These are phyloP conservation scores for Leccinum olivaceopallidum DNA, from an alignment of 768 basidiomycete genomes.

Conservation along the genomic window DNA sequence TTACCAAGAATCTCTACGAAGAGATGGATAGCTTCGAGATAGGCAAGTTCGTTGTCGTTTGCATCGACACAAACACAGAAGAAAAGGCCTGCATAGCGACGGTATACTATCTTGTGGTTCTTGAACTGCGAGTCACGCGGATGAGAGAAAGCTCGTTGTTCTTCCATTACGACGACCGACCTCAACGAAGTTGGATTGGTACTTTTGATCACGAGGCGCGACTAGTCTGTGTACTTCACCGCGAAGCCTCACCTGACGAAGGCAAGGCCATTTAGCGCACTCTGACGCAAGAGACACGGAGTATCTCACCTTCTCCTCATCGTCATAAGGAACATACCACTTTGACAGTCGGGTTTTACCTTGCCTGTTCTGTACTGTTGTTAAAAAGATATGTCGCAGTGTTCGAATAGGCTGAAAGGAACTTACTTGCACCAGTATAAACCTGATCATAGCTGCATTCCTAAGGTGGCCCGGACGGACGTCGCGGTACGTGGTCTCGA, in stretches of 20 bases:
- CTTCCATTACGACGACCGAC: constrained; percentile 43
- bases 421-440: constrained; percentile 91
- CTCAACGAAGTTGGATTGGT: constrained; percentile 99
- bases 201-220: constrained; percentile 96
- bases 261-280: constrained; percentile 1
- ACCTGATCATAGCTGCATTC: constrained; percentile 77
- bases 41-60: constrained; percentile 97
- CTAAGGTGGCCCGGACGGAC: constrained; percentile 1
- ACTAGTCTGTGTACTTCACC: constrained; percentile 97
- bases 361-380: constrained; percentile 77
- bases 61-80: constrained; percentile 98
- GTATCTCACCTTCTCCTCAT: constrained; percentile 88
- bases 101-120: constrained; percentile 96
- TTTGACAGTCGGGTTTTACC: constrained; percentile 97
- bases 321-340: constrained; percentile 99
- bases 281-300: constrained; percentile 1
- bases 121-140: constrained; percentile 65
- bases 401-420: constrained; percentile 13
- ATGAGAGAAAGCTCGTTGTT: constrained; percentile 3
- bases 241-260: constrained; percentile 76
- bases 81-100: constrained; percentile 96
- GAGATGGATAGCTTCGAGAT: constrained; percentile 95
- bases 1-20: constrained; percentile 96
- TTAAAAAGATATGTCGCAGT: background rate
- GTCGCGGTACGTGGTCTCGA: constrained; percentile 5